Evolutionary conservation across 495 filamentous ascomycete genomes (phyloP).

Genomic region (Penicilliopsis zonata): DNA sequence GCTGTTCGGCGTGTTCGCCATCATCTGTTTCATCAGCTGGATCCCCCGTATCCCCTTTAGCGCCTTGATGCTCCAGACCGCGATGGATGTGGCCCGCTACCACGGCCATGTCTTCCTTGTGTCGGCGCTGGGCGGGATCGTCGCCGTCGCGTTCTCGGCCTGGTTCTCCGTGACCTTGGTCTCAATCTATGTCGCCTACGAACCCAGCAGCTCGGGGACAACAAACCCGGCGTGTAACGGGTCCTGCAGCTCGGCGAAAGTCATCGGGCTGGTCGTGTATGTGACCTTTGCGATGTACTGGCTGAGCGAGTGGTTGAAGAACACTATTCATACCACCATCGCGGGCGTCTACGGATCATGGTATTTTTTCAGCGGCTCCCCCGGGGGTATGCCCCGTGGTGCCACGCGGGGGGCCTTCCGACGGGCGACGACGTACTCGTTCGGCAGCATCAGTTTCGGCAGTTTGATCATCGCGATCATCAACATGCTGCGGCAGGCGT

Average conservation of each 20-base stretch:
- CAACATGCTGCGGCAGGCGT: conserved; percentile 66
- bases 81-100: conserved; percentile 71
- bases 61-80: conserved; percentile 76
- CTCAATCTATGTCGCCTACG: conserved; percentile 68
- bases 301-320: conserved; percentile 87
- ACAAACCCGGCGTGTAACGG: conserved; percentile 52
- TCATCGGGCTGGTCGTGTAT: conserved; percentile 76
- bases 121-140: conserved; percentile 64
- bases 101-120: conserved; percentile 83
- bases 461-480: conserved; percentile 81
- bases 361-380: conserved; percentile 68
- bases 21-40: conserved; percentile 74
- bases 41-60: conserved; percentile 81
- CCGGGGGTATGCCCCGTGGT: conserved; percentile 51
- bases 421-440: conserved; percentile 75
- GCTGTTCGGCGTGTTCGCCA: conserved; percentile 65
- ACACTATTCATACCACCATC: conserved; percentile 78
- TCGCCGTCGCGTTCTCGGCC: conserved; percentile 59
- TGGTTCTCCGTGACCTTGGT: conserved; percentile 50
- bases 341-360: conserved; percentile 84
- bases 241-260: conserved; percentile 64
- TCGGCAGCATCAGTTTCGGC: conserved; percentile 80
- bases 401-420: conserved; percentile 65
- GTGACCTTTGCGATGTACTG: conserved; percentile 85
- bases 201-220: conserved; percentile 34